phyloP scores from a whole-genome alignment of 163 green algal genomes.

The Volvox carteri region DNA sequence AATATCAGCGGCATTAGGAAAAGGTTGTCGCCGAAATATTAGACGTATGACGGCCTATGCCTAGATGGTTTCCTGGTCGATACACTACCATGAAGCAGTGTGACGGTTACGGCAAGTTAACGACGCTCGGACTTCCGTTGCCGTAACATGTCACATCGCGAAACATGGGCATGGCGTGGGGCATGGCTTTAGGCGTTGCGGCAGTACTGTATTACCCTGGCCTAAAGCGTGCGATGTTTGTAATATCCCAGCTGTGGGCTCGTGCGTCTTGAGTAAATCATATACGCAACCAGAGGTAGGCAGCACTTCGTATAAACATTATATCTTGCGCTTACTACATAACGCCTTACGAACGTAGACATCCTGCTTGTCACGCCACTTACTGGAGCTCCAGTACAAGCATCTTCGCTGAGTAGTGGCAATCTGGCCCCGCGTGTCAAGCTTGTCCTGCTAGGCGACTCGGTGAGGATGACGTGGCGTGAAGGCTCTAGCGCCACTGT shows the following conservation, averaged over 20 bases:
- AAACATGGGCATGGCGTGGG: background rate
- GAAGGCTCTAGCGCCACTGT: constrained; percentile 89
- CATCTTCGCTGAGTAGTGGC: background rate
- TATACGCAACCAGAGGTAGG: background rate
- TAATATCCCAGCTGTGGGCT: background rate
- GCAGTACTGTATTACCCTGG: background rate
- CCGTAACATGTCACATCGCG: background rate
- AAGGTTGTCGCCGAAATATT: background rate
- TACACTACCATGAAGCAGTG: background rate
- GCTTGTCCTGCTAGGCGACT: constrained; percentile 87
- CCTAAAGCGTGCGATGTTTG: background rate
- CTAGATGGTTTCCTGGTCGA: background rate
- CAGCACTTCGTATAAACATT: background rate
- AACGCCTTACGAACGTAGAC: background rate
- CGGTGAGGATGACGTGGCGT: constrained; percentile 77
- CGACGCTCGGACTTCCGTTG: constrained; percentile 1
- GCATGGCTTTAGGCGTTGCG: background rate
- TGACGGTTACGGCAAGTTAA: background rate
- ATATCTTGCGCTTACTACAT: too few species aligned
- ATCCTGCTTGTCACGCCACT: background rate
- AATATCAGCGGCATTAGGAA: background rate
- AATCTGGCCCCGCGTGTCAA: constrained; percentile 68
- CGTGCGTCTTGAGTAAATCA: background rate
- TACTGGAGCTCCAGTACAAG: background rate
- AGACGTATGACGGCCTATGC: background rate